Conservation (phyloP, 306 rosid species). For the Cucumis hystrix region DNA sequence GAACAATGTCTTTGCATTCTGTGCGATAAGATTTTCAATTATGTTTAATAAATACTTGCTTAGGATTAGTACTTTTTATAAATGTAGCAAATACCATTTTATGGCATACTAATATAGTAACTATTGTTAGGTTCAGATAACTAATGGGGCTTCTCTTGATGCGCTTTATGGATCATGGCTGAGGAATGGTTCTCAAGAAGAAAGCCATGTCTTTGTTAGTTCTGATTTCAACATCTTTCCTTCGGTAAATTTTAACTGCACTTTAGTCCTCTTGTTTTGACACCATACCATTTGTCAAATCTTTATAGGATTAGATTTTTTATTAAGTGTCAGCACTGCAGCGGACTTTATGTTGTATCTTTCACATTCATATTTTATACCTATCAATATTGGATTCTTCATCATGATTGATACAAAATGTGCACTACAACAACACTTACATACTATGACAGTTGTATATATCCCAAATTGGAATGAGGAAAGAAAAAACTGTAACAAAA, state of each 20-base stretch:
- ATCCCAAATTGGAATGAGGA: too few relatives aligned
- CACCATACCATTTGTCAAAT: not conserved
- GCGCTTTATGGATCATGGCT: constrained; percentile 88
- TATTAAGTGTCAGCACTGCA: not conserved
- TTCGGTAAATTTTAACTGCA: not conserved
- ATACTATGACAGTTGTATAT: too few relatives aligned
- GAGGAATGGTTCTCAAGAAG: constrained; percentile 58
- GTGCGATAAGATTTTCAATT: not conserved
- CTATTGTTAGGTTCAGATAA: constrained; percentile 51
- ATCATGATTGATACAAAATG: not conserved
- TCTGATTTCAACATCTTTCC: not conserved
- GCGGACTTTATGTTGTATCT: not conserved
- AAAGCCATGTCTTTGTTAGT: constrained; percentile 42
- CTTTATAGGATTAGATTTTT: not conserved
- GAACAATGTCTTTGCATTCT: not conserved
- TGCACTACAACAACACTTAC: too few relatives aligned
- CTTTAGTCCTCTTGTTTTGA: not conserved
- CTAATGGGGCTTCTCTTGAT: constrained; percentile 66
- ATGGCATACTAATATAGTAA: constrained; percentile 10
- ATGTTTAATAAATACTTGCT: not conserved
- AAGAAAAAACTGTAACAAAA: too few relatives aligned
- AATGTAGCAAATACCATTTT: not conserved
- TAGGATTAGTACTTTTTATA: not conserved
- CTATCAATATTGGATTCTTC: not conserved
- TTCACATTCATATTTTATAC: not conserved